These are phyloP conservation scores for Oenanthe sinensis DNA, from an alignment of 129 eudicot genomes.

Conservation along the genomic window DNA sequence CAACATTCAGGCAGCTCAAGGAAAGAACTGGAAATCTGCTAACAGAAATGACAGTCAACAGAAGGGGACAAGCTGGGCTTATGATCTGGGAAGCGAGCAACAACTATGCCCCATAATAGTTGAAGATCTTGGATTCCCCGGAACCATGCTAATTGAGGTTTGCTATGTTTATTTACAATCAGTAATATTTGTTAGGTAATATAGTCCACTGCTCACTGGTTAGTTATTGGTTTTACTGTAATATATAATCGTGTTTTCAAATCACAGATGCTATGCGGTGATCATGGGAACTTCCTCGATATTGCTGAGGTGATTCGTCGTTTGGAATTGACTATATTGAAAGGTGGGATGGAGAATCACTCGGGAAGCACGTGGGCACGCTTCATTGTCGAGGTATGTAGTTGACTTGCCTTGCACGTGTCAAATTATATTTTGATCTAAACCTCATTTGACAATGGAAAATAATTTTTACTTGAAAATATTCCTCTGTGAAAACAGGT, in stretches of 20 bases:
- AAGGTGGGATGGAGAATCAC: constrained; percentile 52
- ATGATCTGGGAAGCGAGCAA: constrained; percentile 51
- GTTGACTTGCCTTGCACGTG: background rate
- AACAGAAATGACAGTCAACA: constrained; percentile 22
- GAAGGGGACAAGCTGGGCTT: constrained; percentile 72
- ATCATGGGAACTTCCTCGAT: constrained; percentile 67
- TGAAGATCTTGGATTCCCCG: constrained; percentile 69
- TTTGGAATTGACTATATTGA: constrained; percentile 51
- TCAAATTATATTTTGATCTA: background rate
- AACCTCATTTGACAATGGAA: background rate
- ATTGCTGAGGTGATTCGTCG: constrained; percentile 78
- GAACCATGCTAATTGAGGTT: constrained; percentile 85
- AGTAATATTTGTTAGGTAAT: background rate
- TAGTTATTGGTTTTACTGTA: background rate
- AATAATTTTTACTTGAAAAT: background rate
- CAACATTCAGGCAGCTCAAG: background rate
- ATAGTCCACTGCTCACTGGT: background rate
- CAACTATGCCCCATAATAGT: constrained; percentile 70
- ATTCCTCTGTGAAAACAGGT: constrained; percentile 36
- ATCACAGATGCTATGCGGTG: constrained; percentile 66
- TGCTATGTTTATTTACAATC: background rate
- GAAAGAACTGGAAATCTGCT: constrained; percentile 18
- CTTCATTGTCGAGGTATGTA: constrained; percentile 63
- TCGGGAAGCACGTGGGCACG: constrained; percentile 55
- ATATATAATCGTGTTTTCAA: background rate